Evolutionary conservation across 2,329 filamentous ascomycete species (phyloP).

Genomic region (Alternaria longipes): DNA sequence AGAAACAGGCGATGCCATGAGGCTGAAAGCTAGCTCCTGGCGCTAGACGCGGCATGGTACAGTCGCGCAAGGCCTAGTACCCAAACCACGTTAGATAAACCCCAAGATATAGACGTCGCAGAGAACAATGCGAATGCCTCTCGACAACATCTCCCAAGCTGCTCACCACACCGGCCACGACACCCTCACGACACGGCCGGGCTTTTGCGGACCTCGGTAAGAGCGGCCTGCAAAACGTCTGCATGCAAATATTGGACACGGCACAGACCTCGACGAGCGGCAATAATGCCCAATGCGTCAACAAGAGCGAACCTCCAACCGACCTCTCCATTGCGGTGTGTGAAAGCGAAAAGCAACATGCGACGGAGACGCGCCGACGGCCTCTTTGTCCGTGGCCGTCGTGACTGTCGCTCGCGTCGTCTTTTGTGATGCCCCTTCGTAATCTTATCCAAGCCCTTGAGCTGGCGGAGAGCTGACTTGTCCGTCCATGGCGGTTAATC

Average conservation of each 20-base stretch:
- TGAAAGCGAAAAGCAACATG: slow-evolving; percentile 28
- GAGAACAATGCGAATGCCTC: slow-evolving; percentile 6
- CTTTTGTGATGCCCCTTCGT: slow-evolving; percentile 2
- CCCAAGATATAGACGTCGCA: slow-evolving; percentile 10
- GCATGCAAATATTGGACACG: slow-evolving; percentile 49
- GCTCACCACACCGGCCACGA: background rate
- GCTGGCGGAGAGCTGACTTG: slow-evolving; percentile 17
- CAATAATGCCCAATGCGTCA: slow-evolving; percentile 39
- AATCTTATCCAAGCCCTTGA: slow-evolving; percentile 11
- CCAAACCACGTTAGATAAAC: slow-evolving; percentile 32
- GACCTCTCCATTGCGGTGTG: slow-evolving; percentile 29
- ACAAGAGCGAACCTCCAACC: slow-evolving; percentile 32
- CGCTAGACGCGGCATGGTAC: slow-evolving; percentile 40
- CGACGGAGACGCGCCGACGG: slow-evolving; percentile 16
- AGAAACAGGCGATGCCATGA: slow-evolving; percentile 37
- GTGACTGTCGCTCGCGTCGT: background rate
- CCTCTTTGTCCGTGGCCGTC: slow-evolving; percentile 1
- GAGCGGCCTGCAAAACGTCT: slow-evolving; percentile 35
- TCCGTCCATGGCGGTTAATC: slow-evolving; percentile 20
- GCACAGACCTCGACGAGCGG: slow-evolving; percentile 43
- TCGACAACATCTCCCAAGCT: slow-evolving; percentile 5
- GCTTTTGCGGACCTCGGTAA: slow-evolving; percentile 30
- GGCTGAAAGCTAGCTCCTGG: slow-evolving; percentile 40
- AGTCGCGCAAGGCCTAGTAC: slow-evolving; percentile 31
- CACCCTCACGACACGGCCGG: slow-evolving; percentile 17